Evolutionary conservation across 2,329 filamentous ascomycete genomes (phyloP).

Genomic region (Aspergillus sergii): DNA sequence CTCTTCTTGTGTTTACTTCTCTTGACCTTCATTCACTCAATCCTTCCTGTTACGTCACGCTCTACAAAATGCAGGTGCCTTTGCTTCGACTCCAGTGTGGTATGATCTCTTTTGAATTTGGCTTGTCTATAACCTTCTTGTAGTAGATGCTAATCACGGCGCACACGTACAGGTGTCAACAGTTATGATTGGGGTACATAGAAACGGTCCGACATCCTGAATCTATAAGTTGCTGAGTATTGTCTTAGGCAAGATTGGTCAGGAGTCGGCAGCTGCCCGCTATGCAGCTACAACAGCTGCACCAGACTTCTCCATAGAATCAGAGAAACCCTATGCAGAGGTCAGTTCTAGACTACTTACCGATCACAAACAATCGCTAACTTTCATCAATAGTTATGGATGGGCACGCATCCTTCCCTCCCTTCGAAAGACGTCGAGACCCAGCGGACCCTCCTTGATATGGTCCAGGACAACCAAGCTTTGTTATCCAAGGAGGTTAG

Average conservation of each 20-base stretch:
- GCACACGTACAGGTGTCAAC: slow-evolving; percentile 70
- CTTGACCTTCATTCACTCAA: slow-evolving; percentile 1
- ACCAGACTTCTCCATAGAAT: slow-evolving; percentile 73
- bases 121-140: neutral
- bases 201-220: neutral
- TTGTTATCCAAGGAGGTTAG: slow-evolving; percentile 75
- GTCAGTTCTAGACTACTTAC: slow-evolving; percentile 45
- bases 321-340: slow-evolving; percentile 93
- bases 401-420: slow-evolving; percentile 96
- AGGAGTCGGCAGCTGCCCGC: slow-evolving; percentile 81
- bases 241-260: slow-evolving; percentile 75
- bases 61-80: slow-evolving; percentile 69
- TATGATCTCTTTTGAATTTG: slow-evolving; percentile 36
- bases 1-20: neutral
- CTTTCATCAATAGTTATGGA: slow-evolving; percentile 73
- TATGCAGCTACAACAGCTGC: slow-evolving; percentile 84
- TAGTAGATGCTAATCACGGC: neutral
- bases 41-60: slow-evolving; percentile 6
- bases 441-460: slow-evolving; percentile 80
- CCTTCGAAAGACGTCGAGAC: slow-evolving; percentile 88
- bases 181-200: slow-evolving; percentile 91
- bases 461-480: slow-evolving; percentile 82
- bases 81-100: slow-evolving; percentile 73
- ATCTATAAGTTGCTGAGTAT: slow-evolving; percentile 27
- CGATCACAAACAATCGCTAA: neutral